These are phyloP conservation scores for Cladosporium sp. DNA, from an alignment of 2,329 filamentous ascomycete species.

Conservation along the genomic window DNA sequence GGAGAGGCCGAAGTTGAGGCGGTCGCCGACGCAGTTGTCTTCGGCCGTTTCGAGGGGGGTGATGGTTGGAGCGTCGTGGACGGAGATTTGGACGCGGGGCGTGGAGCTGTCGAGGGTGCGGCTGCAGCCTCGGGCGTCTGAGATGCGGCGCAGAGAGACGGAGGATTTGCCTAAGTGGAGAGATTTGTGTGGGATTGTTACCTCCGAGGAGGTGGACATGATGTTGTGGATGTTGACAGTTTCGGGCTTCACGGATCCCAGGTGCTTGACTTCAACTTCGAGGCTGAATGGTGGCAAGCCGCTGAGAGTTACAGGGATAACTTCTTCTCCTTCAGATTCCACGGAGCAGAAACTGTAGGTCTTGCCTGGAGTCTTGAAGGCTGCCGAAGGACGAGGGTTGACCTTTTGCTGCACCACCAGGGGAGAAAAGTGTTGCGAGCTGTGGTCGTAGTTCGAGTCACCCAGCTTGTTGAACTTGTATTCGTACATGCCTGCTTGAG, in stretches of 20 bases:
- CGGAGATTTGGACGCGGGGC: slow-evolving; percentile 80
- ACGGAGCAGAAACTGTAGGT: slow-evolving; percentile 94
- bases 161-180: slow-evolving; percentile 86
- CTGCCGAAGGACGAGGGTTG: slow-evolving; percentile 74
- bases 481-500: slow-evolving; percentile 73
- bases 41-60: slow-evolving; percentile 76
- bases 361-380: slow-evolving; percentile 80
- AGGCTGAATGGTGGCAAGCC: slow-evolving; percentile 83
- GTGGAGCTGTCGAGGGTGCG: slow-evolving; percentile 61
- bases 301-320: slow-evolving; percentile 78
- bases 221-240: slow-evolving; percentile 78
- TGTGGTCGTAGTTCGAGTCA: slow-evolving; percentile 79
- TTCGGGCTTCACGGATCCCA: slow-evolving; percentile 73
- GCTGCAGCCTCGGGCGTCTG: slow-evolving; percentile 81
- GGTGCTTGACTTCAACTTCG: slow-evolving; percentile 90
- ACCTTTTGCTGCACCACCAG: slow-evolving; percentile 76
- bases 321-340: slow-evolving; percentile 71
- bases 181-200: slow-evolving; percentile 78
- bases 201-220: slow-evolving; percentile 64
- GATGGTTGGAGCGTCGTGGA: slow-evolving; percentile 89
- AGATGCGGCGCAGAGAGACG: slow-evolving; percentile 82
- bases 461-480: slow-evolving; percentile 81
- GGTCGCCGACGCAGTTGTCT: slow-evolving; percentile 94
- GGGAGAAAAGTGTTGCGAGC: slow-evolving; percentile 59
- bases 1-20: slow-evolving; percentile 84